Conservation (phyloP, 768 basidiomycete species). For the Phlebiopsis flavidoalba region DNA sequence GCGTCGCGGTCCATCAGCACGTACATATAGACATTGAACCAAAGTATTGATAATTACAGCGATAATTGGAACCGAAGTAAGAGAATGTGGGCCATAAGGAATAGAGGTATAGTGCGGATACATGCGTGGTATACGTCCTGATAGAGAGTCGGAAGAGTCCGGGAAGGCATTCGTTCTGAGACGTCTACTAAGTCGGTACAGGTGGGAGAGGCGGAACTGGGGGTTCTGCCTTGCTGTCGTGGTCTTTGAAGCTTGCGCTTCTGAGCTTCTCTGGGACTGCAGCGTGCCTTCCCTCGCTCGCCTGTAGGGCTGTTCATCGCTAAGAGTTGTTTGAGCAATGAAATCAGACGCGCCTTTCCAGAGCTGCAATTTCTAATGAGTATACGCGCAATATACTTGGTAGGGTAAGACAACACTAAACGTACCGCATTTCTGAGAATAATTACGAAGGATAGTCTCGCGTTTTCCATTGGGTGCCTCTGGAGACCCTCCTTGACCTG, state of each 20-base stretch:
- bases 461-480: too few species aligned
- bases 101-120: background rate
- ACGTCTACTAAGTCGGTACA: conserved; percentile 14
- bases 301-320: conserved; percentile 79
- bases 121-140: conserved; percentile 6
- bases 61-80: background rate
- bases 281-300: conserved; percentile 76
- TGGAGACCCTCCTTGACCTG: conserved; percentile 68
- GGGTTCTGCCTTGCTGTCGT: conserved; percentile 27
- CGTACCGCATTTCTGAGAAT: conserved; percentile 94
- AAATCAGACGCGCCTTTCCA: conserved; percentile 81
- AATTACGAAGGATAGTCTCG: conserved; percentile 89
- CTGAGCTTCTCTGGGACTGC: conserved; percentile 55
- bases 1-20: background rate
- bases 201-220: conserved; percentile 25
- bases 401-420: conserved; percentile 8
- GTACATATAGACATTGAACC: background rate
- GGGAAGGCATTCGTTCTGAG: background rate
- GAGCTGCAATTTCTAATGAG: conserved; percentile 41
- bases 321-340: conserved; percentile 79
- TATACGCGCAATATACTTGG: background rate
- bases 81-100: background rate
- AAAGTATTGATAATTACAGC: conserved; percentile 1
- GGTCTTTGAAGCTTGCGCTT: conserved; percentile 56
- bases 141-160: background rate